Evolutionary conservation across 2,329 filamentous ascomycete genomes (phyloP), one percentile per base, ranked within the genome.

Genomic region (Monilinia fructigena): DNA sequence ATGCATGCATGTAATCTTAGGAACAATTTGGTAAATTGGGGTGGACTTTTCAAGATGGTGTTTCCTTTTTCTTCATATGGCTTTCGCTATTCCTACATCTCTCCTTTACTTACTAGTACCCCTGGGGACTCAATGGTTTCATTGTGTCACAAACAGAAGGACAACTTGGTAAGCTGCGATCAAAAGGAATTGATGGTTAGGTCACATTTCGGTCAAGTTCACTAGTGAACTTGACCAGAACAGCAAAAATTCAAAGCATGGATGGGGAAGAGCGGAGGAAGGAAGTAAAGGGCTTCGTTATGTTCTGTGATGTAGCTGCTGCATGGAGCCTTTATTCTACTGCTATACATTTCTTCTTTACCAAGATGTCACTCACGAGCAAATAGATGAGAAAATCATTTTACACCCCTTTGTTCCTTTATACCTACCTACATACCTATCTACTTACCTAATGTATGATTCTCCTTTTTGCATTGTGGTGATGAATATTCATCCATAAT

Each of bases 1-100:
- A 48, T 48, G 56, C 12, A 60, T 48, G 56, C 56, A 60, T 60
- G 56, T 60, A 60, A 60, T 60, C 56, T 60, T 48, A 60, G 56
- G 56, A 48, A 60, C 56, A 60, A 60, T 23, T 23, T 20, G 56
- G 42, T 35, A 48, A 48, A 60, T 18, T 35, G 42, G 56, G 42
- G 35, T 35, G 56, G 56, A 31, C 28, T 60, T 60, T 48, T 35
- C 42, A 60, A 60, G 56, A 48, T 14, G 48, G 56, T 60, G 35
- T 60, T 60, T 18, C 42, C 48, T 59, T 60, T 35, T n/a, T 48
- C 31, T 53, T 31, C 56, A 60, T 48, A 48, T 14, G 23, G 35
- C 56, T 60, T 35, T 60, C 20, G 23, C 42, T 47, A 16, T 42
- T 38, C 26, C 12, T n/a, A 23, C 20, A 28, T 35, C 56, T n/a